Evolutionary conservation across 495 filamentous ascomycete genomes (phyloP).

Genomic region (Penicillium antarcticum): DNA sequence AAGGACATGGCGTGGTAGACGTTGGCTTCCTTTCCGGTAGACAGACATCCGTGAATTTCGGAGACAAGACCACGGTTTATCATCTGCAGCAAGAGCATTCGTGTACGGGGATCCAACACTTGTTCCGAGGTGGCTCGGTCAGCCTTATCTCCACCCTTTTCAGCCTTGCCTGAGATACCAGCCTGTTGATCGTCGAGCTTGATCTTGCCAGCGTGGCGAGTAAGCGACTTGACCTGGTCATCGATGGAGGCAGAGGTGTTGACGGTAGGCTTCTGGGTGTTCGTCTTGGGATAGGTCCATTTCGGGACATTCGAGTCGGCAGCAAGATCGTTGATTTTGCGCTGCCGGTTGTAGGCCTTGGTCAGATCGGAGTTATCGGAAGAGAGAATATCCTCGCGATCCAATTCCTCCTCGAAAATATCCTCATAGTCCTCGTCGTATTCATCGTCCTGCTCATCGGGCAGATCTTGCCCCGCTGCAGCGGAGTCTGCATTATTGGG

Average conservation of each 20-base stretch:
- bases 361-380: constrained; percentile 68
- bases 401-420: constrained; percentile 53
- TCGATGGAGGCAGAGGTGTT: constrained; percentile 77
- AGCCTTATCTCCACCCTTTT: constrained; percentile 65
- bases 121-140: constrained; percentile 92
- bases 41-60: constrained; percentile 86
- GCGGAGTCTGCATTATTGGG: constrained; percentile 30
- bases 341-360: constrained; percentile 88
- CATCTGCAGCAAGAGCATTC: constrained; percentile 93
- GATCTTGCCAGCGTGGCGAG: constrained; percentile 86
- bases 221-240: constrained; percentile 79
- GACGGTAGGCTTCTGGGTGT: constrained; percentile 77
- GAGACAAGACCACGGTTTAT: constrained; percentile 81
- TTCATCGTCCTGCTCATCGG: constrained; percentile 29
- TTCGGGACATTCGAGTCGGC: constrained; percentile 52
- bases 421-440: constrained; percentile 58
- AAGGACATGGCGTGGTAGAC: constrained; percentile 78
- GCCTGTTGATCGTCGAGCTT: constrained; percentile 67
- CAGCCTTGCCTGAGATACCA: constrained; percentile 49
- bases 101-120: constrained; percentile 87
- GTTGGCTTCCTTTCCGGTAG: constrained; percentile 96
- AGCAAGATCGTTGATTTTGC: constrained; percentile 55
- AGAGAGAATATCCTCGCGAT: constrained; percentile 56
- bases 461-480: constrained; percentile 34
- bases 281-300: constrained; percentile 67